Evolutionary conservation across 352 stramenopile species (phyloP).

Genomic region (Salisapilia sapeloensis): DNA sequence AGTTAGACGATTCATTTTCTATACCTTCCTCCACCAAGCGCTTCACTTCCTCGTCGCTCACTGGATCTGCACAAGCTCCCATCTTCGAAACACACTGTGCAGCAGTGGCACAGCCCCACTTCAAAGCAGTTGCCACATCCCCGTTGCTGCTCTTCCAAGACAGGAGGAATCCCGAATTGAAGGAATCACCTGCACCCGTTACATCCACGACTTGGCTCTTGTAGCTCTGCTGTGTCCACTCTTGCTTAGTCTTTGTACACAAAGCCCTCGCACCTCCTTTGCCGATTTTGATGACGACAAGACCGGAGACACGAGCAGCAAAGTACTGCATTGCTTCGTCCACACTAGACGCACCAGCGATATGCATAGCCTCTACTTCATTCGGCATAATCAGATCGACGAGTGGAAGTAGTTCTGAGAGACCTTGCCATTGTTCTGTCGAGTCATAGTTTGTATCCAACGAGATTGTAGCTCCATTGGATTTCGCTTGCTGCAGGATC

Average conservation of each 20-base stretch:
- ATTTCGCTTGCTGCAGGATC: constrained; percentile 30
- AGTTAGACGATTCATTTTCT: constrained; percentile 1
- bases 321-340: constrained; percentile 41
- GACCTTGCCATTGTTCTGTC: constrained; percentile 36
- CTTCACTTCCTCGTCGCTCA: constrained; percentile 25
- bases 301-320: constrained; percentile 11
- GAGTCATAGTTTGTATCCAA: constrained; percentile 78
- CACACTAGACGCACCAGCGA: constrained; percentile 22
- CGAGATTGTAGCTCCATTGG: constrained; percentile 50
- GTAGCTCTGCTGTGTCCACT: constrained; percentile 33
- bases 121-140: constrained; percentile 28
- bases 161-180: constrained; percentile 64
- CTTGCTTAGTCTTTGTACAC: constrained; percentile 16
- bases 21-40: constrained; percentile 8
- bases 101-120: constrained; percentile 53
- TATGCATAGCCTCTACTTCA: constrained; percentile 61
- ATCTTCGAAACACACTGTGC: constrained; percentile 31
- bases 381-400: constrained; percentile 76
- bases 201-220: constrained; percentile 47
- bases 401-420: constrained; percentile 41
- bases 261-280: constrained; percentile 32
- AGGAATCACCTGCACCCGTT: constrained; percentile 71
- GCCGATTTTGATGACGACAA: constrained; percentile 62
- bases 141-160: constrained; percentile 36
- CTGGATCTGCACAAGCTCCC: constrained; percentile 27